Percentiles rank a stretch among this genome's conserved stretches.
These are phyloP conservation scores for Nicotiana obtusifolia DNA, from an alignment of 257 asterid species.

Conservation along the genomic window DNA sequence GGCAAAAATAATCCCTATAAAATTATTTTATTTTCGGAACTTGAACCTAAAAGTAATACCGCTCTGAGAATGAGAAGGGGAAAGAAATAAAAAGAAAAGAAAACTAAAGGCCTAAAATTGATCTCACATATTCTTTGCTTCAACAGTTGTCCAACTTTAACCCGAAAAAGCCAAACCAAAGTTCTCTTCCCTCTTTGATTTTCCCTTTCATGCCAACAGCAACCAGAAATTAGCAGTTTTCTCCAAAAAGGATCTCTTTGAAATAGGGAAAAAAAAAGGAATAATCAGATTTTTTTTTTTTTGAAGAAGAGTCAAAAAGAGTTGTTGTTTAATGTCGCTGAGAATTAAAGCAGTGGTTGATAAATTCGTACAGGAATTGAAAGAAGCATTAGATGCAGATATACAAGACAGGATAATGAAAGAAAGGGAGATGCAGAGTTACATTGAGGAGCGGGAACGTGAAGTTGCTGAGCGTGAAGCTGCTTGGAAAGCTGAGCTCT, in stretches of 20 bases:
- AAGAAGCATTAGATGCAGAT: constrained; percentile 95
- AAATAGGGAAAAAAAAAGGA: background rate
- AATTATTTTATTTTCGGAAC: too few relatives aligned
- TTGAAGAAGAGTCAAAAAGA: background rate
- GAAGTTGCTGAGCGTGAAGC: constrained; percentile 99
- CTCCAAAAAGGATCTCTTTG: background rate
- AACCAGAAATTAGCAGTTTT: background rate
- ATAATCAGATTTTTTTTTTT: background rate
- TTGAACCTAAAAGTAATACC: too few relatives aligned
- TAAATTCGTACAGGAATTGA: constrained; percentile 90
- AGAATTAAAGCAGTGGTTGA: constrained; percentile 93
- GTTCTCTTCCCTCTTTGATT: background rate
- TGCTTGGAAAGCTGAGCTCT: constrained; percentile 98
- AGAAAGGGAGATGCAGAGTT: constrained; percentile 99
- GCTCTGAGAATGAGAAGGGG: too few relatives aligned
- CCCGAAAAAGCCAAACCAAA: background rate
- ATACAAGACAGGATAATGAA: constrained; percentile 93
- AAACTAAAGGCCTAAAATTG: constrained; percentile 4
- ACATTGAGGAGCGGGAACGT: constrained; percentile 92
- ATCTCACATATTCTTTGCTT: constrained; percentile 3
- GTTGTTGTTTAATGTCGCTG: constrained; percentile 54
- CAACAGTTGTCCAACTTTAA: background rate
- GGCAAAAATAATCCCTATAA: too few relatives aligned
- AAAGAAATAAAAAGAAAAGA: background rate
- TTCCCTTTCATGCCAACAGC: background rate